Conservation (phyloP, 306 rosid species). For the Mimosa bimucronata region DNA sequence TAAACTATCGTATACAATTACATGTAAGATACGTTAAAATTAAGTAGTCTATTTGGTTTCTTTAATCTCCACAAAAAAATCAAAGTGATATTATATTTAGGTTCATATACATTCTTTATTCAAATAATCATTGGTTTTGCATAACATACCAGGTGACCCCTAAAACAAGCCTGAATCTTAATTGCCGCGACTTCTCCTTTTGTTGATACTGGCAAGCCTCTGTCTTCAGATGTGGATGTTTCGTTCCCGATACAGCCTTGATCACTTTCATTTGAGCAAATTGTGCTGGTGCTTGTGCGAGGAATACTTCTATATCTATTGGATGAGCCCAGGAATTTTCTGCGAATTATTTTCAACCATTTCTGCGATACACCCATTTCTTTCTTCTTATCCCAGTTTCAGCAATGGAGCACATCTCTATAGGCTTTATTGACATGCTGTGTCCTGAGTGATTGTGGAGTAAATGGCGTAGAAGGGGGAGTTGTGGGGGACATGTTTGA, state of each 20-base stretch:
- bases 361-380: neutral
- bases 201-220: slow-evolving; percentile 22
- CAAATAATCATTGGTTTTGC: neutral
- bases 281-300: slow-evolving; percentile 2
- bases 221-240: slow-evolving; percentile 29
- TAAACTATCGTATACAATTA: no score
- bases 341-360: neutral
- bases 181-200: slow-evolving; percentile 60
- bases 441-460: slow-evolving; percentile 25
- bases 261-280: slow-evolving; percentile 32
- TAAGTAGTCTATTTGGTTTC: no score
- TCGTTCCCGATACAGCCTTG: slow-evolving; percentile 28
- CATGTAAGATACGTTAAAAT: no score
- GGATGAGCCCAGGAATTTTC: neutral
- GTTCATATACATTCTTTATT: neutral
- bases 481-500: slow-evolving; percentile 60
- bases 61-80: no score
- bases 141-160: slow-evolving; percentile 81
- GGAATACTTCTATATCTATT: neutral
- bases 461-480: slow-evolving; percentile 58
- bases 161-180: slow-evolving; percentile 79
- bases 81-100: no score
- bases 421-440: neutral
- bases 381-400: neutral
- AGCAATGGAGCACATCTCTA: neutral